A percentile compares a stretch with the other conserved stretches of the same genome.
Conservation (phyloP, 2,329 filamentous ascomycete genomes). For the Penicillium verrucosum region DNA sequence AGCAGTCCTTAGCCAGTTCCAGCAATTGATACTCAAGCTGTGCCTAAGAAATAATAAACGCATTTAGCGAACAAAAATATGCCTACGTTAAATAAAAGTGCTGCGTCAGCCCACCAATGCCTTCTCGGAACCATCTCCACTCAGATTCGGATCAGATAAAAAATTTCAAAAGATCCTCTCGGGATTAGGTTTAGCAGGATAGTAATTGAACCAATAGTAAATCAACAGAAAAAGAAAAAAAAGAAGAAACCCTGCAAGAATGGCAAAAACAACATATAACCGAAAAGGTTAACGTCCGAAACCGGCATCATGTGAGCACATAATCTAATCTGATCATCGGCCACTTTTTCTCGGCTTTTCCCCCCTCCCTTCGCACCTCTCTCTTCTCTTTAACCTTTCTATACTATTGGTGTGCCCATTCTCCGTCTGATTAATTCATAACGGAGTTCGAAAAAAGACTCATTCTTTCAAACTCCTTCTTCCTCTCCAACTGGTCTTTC, state of each 20-base stretch:
- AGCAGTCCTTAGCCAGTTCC: neutral
- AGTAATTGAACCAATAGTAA: constrained; percentile 1
- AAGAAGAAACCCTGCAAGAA: neutral
- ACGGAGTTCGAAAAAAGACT: neutral
- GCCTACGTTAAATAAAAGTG: neutral
- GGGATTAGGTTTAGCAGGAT: neutral
- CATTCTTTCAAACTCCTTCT: neutral
- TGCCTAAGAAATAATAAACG: neutral
- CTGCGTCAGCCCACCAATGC: constrained; percentile 21
- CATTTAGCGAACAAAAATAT: constrained; percentile 1
- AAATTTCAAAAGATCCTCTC: constrained; percentile 3
- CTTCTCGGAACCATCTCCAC: constrained; percentile 12
- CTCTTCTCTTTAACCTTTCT: neutral
- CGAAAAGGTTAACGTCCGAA: constrained; percentile 20
- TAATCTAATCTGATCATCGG: constrained; percentile 30
- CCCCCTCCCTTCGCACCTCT: constrained; percentile 1
- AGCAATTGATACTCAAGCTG: neutral
- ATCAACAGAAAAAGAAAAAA: constrained; percentile 4
- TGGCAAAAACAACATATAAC: neutral
- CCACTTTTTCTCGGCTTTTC: constrained; percentile 17
- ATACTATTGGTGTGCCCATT: neutral
- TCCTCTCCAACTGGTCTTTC: constrained; percentile 9
- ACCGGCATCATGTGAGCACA: constrained; percentile 28
- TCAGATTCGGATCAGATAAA: constrained; percentile 22
- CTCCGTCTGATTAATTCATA: too few species aligned